phyloP scores from a whole-genome alignment of 2,329 filamentous ascomycete genomes.

The Tolypocladium tundrense region DNA sequence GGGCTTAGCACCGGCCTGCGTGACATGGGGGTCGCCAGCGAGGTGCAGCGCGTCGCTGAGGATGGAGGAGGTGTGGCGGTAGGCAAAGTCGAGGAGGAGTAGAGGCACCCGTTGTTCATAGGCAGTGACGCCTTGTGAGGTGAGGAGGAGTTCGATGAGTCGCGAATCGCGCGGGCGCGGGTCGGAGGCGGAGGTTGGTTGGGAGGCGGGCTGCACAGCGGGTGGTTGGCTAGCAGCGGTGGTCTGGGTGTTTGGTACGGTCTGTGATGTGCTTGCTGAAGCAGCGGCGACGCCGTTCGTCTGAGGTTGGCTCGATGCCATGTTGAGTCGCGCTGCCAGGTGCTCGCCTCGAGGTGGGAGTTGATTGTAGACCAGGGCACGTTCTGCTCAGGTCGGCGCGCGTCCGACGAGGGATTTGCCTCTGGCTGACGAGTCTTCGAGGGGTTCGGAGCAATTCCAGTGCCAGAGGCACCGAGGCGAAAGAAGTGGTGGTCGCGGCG shows the following conservation, averaged over 20 bases:
- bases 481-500: background rate
- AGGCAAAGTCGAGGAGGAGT: slow-evolving; percentile 76
- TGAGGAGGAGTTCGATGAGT: slow-evolving; percentile 69
- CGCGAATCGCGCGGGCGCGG: slow-evolving; percentile 67
- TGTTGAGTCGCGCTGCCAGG: slow-evolving; percentile 7
- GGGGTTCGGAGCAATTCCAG: background rate
- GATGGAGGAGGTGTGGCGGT: slow-evolving; percentile 66
- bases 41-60: slow-evolving; percentile 63
- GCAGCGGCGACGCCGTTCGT: slow-evolving; percentile 41
- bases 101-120: slow-evolving; percentile 78
- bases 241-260: slow-evolving; percentile 24
- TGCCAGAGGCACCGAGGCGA: background rate
- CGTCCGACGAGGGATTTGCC: background rate
- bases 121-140: slow-evolving; percentile 65
- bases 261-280: slow-evolving; percentile 26
- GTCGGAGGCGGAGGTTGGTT: slow-evolving; percentile 26
- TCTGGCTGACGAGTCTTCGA: too few relatives aligned
- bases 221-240: slow-evolving; percentile 16
- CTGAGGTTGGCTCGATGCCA: slow-evolving; percentile 33
- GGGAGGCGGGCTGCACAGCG: slow-evolving; percentile 11
- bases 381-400: background rate
- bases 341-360: background rate
- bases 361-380: background rate
- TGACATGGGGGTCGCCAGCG: slow-evolving; percentile 56
- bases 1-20: slow-evolving; percentile 43